Evolutionary conservation across 768 basidiomycete genomes (phyloP).

Genomic region (Boletus sp.): DNA sequence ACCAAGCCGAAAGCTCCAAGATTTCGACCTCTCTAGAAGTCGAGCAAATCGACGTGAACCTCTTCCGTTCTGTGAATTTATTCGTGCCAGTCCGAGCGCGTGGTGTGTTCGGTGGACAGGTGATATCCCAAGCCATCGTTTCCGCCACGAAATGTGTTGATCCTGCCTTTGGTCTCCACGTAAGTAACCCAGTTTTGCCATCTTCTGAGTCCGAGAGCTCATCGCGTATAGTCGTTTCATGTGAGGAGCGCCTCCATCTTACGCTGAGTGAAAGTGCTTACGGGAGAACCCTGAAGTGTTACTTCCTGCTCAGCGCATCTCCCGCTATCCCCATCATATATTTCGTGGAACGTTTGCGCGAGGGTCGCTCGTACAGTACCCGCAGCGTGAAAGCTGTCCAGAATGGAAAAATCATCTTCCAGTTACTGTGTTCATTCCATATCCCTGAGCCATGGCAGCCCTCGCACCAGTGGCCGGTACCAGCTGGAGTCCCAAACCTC

Average conservation of each 20-base stretch:
- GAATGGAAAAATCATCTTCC: constrained; percentile 50
- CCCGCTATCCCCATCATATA: constrained; percentile 74
- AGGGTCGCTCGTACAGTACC: constrained; percentile 74
- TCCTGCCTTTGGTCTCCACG: constrained; percentile 65
- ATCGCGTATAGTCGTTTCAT: constrained; percentile 56
- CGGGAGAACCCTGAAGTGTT: constrained; percentile 50
- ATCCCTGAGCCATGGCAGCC: constrained; percentile 76
- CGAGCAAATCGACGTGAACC: constrained; percentile 71
- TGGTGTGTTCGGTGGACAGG: constrained; percentile 87
- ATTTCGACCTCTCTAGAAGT: constrained; percentile 76
- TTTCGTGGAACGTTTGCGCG: constrained; percentile 70
- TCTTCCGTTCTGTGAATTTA: constrained; percentile 76
- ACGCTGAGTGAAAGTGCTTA: constrained; percentile 3
- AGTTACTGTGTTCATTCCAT: constrained; percentile 82
- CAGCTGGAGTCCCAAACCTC: constrained; percentile 48
- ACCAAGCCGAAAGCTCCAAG: constrained; percentile 60
- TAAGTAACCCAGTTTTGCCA: constrained; percentile 38
- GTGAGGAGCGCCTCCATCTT: constrained; percentile 40
- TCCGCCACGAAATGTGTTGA: constrained; percentile 76
- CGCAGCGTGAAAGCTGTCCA: constrained; percentile 61
- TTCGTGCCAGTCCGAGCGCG: constrained; percentile 60
- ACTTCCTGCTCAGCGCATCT: constrained; percentile 77
- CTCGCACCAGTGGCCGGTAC: constrained; percentile 65
- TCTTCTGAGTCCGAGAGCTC: neutral
- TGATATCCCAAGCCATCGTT: constrained; percentile 84